These are phyloP conservation scores for Leccinum boreale DNA, from an alignment of 768 basidiomycete genomes.

Conservation along the genomic window DNA sequence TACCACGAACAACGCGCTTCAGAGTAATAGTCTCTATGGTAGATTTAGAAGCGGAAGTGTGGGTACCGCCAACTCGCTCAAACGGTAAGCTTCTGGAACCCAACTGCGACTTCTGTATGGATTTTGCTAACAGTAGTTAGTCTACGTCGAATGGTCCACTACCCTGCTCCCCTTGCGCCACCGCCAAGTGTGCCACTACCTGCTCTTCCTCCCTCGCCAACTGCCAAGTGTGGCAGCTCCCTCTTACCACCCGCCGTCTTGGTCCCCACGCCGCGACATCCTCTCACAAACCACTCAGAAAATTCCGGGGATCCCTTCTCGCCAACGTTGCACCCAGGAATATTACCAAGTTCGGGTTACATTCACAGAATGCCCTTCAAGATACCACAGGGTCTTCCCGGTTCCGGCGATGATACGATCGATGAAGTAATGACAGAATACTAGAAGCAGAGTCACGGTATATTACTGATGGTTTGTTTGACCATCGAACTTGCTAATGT, in stretches of 20 bases:
- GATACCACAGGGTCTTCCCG: slow-evolving; percentile 4
- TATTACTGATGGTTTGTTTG: slow-evolving; percentile 9
- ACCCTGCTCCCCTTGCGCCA: slow-evolving; percentile 22
- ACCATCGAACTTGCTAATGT: background rate
- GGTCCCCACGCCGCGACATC: slow-evolving; percentile 16
- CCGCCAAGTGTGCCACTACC: slow-evolving; percentile 31
- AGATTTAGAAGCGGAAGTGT: slow-evolving; percentile 55
- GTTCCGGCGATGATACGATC: slow-evolving; percentile 1
- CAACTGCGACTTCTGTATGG: slow-evolving; percentile 3
- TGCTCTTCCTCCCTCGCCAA: slow-evolving; percentile 25
- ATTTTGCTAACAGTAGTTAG: slow-evolving; percentile 24
- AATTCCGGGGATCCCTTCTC: slow-evolving; percentile 2
- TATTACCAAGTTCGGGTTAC: slow-evolving; percentile 9
- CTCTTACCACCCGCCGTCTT: slow-evolving; percentile 21
- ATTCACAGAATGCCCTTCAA: slow-evolving; percentile 10
- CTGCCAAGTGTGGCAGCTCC: slow-evolving; percentile 8
- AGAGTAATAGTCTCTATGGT: slow-evolving; percentile 44
- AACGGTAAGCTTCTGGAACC: slow-evolving; percentile 29
- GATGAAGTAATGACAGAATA: slow-evolving; percentile 24
- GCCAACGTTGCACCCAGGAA: background rate
- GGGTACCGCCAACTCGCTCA: slow-evolving; percentile 29
- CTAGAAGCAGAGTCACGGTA: slow-evolving; percentile 1
- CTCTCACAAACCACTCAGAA: slow-evolving; percentile 8
- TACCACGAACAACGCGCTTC: slow-evolving; percentile 31
- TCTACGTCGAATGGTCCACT: slow-evolving; percentile 38